A percentile compares a stretch with the other conserved stretches of the same genome.
These are phyloP conservation scores for Aspergillus viridinutans DNA, from an alignment of 2,329 filamentous ascomycete species.

Conservation along the genomic window DNA sequence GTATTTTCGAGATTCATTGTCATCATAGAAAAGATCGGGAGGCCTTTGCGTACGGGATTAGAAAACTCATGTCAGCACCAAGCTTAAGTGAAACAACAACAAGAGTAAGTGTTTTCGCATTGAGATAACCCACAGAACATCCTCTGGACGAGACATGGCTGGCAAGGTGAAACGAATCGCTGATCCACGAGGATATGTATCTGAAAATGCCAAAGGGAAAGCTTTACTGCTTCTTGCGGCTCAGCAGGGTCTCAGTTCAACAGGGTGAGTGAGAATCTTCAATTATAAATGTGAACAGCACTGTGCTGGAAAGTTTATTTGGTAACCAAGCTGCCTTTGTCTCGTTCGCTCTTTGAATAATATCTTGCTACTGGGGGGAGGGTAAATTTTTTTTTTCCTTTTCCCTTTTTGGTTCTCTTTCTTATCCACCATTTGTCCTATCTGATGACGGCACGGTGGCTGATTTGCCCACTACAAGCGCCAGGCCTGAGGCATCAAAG, in stretches of 20 bases:
- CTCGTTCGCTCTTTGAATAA: not conserved
- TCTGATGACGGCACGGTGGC: not conserved
- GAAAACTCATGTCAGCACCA: conserved; percentile 8
- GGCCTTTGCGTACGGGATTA: conserved; percentile 54
- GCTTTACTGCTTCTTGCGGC: not conserved
- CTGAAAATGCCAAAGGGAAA: not conserved
- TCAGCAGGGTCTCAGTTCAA: not conserved
- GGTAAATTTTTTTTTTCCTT: not conserved
- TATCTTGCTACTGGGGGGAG: not conserved
- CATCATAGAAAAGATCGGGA: conserved; percentile 96
- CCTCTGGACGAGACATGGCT: conserved; percentile 93
- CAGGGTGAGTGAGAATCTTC: not conserved
- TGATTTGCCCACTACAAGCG: not conserved
- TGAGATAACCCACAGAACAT: conserved; percentile 65
- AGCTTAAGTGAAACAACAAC: conserved; percentile 4
- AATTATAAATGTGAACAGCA: not conserved
- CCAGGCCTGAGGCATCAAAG: conserved; percentile 11
- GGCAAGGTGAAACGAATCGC: conserved; percentile 19
- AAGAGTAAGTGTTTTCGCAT: conserved; percentile 1
- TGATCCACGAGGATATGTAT: not conserved
- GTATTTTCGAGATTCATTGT: conserved; percentile 93
- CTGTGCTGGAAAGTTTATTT: not conserved
- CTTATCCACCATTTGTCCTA: not conserved
- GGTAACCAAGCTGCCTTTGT: not conserved
- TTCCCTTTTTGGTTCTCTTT: too few relatives aligned